Conservation (phyloP, 1,139 yeast species). For the Cylindricascospora bacillispora region DNA sequence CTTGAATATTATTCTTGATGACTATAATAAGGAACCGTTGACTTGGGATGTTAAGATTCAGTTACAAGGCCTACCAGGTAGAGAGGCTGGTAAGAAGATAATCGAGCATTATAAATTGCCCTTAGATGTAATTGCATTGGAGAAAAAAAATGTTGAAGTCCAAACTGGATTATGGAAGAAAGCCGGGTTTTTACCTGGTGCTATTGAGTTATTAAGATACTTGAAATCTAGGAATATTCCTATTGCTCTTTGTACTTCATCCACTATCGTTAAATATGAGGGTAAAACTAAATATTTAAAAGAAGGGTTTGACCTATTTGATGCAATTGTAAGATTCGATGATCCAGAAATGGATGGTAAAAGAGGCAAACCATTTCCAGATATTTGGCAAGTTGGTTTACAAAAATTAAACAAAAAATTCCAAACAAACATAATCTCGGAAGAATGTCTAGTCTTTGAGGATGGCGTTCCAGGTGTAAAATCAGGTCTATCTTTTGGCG, state of each 20-base stretch:
- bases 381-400: constrained; percentile 79
- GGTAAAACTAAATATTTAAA: constrained; percentile 59
- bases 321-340: constrained; percentile 76
- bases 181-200: constrained; percentile 72
- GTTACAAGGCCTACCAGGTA: constrained; percentile 86
- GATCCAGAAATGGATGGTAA: constrained; percentile 72
- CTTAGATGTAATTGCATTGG: constrained; percentile 49
- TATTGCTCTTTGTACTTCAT: constrained; percentile 87
- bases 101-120: constrained; percentile 60
- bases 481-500: constrained; percentile 79
- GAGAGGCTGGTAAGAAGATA: constrained; percentile 49
- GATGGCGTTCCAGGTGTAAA: constrained; percentile 86
- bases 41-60: constrained; percentile 84
- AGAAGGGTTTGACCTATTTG: constrained; percentile 49
- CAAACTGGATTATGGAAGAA: constrained; percentile 54
- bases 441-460: constrained; percentile 81
- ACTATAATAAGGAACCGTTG: constrained; percentile 61
- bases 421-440: constrained; percentile 42
- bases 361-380: constrained; percentile 86
- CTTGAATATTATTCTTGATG: constrained; percentile 48
- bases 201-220: constrained; percentile 47
- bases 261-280: constrained; percentile 44
- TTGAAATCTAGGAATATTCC: constrained; percentile 47
- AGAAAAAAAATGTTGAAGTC: constrained; percentile 35
- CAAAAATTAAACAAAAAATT: constrained; percentile 45